These are phyloP conservation scores for Bretschneidera sinensis DNA, from an alignment of 345 rosid species.

Conservation along the genomic window DNA sequence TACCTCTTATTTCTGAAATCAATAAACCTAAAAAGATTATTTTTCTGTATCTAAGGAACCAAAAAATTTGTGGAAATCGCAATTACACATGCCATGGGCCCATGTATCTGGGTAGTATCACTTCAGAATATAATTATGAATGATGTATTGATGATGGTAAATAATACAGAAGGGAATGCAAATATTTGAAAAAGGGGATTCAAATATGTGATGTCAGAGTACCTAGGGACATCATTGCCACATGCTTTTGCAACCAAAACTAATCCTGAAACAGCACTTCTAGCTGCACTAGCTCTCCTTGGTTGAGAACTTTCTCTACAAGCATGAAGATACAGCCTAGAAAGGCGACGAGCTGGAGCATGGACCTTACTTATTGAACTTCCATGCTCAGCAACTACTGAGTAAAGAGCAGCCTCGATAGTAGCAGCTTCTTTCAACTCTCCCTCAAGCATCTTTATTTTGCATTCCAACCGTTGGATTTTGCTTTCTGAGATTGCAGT, in stretches of 20 bases:
- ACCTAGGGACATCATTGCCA: conserved; percentile 97
- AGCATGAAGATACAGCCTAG: conserved; percentile 75
- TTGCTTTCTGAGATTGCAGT: conserved; percentile 47
- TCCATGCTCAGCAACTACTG: conserved; percentile 87
- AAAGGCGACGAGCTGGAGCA: conserved; percentile 93
- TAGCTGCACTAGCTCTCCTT: conserved; percentile 74
- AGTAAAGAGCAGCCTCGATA: conserved; percentile 79
- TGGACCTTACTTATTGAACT: conserved; percentile 86
- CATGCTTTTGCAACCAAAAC: conserved; percentile 87
- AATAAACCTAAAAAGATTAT: no score
- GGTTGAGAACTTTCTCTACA: conserved; percentile 42
- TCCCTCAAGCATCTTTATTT: conserved; percentile 70
- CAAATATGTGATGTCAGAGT: conserved; percentile 7
- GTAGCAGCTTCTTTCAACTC: conserved; percentile 94
- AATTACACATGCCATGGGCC: no score
- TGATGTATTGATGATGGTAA: background rate
- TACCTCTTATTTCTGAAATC: no score
- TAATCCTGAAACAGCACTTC: conserved; percentile 76
- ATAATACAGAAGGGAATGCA: conserved; percentile 1
- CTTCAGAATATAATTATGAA: no score
- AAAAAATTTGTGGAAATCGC: no score
- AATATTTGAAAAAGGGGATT: background rate
- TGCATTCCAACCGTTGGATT: conserved; percentile 61
- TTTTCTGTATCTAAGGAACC: no score
- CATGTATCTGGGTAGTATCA: no score